Evolutionary conservation across 2,329 filamentous ascomycete genomes (phyloP), one percentile per base, ranked within the genome.

Genomic region (Ophiostoma sp.): DNA sequence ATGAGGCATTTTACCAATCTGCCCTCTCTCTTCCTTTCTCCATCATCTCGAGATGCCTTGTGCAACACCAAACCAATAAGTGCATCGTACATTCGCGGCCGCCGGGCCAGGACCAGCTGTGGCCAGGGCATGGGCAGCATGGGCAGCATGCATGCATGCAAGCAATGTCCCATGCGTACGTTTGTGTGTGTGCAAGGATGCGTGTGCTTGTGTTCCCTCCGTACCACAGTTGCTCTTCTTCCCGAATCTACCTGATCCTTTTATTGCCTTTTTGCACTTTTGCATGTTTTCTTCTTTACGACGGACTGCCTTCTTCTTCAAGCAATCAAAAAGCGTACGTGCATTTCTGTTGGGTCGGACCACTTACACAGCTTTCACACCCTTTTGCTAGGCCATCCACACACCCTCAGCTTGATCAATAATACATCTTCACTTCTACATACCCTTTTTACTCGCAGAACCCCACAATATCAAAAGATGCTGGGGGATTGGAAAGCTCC

Each of bases 1-100:
- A 71, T 71, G 69, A 63, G 69, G 69, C 55, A 71, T 71, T 71
- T 71, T 45, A 28, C 36, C 33, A 31, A 28, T 28, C 9, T 19
- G 25, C 25, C 25, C 64, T 50, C 22, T 68, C 39, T 28, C 28
- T 31, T 28, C 7, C 22, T 17, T 28, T 19, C 42, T 17, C 57
- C 25, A 36, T 31, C 50, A 19, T 33, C 33, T 70, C 45, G 17
- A 36, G 48, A 50, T 55, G 66, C 28, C 19, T 69, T 59, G 69
- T 70, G 33, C 52, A 45, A 57, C 64, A 50, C 17, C 25, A 22
- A 22, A 6, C 33, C 17, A 55, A 45, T 12, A 45, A 9, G 3
- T 57, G 17, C 12, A 28, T 25, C 9, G 31, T 42, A 11, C 36
- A 64, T 45, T 50, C 42, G 42, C 45, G 31, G 42, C 64, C 25